Evolutionary conservation across 1,284 basidiomycete genomes (phyloP).

Genomic region (Moesziomyces sp.): DNA sequence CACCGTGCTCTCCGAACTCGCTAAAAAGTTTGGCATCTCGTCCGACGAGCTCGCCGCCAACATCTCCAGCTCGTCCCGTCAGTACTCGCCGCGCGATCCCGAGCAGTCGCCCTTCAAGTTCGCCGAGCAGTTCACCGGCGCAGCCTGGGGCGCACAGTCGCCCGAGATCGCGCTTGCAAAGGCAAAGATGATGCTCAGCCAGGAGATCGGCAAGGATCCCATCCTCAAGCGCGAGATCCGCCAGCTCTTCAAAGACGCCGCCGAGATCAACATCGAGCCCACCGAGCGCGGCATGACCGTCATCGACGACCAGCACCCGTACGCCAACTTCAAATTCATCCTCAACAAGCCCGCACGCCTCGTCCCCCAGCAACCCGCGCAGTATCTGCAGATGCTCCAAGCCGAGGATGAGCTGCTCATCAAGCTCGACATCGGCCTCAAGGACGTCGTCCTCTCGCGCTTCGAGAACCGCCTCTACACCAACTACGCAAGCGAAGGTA

Average conservation of each 20-base stretch:
- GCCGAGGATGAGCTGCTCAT: constrained; percentile 91
- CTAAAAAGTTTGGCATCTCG: constrained; percentile 82
- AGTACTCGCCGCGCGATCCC: constrained; percentile 75
- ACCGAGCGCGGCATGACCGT: constrained; percentile 91
- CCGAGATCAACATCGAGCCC: constrained; percentile 83
- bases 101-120: constrained; percentile 42
- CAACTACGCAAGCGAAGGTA: constrained; percentile 85
- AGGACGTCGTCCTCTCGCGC: constrained; percentile 45
- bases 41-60: constrained; percentile 83
- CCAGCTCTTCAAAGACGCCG: constrained; percentile 80
- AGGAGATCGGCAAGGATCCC: constrained; percentile 93
- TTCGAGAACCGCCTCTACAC: constrained; percentile 73
- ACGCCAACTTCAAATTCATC: constrained; percentile 96
- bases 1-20: constrained; percentile 79
- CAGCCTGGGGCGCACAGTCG: constrained; percentile 42
- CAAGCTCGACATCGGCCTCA: constrained; percentile 78
- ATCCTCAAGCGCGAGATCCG: constrained; percentile 84
- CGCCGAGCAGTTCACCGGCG: constrained; percentile 64
- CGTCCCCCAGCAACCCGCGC: constrained; percentile 73
- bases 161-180: constrained; percentile 53
- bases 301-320: constrained; percentile 89
- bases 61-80: constrained; percentile 73
- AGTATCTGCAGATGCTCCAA: constrained; percentile 89
- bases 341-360: constrained; percentile 80
- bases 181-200: constrained; percentile 85